Base-by-base conservation (phyloP, 306 rosid genomes). In the peach (Prunus persica) region DNA sequence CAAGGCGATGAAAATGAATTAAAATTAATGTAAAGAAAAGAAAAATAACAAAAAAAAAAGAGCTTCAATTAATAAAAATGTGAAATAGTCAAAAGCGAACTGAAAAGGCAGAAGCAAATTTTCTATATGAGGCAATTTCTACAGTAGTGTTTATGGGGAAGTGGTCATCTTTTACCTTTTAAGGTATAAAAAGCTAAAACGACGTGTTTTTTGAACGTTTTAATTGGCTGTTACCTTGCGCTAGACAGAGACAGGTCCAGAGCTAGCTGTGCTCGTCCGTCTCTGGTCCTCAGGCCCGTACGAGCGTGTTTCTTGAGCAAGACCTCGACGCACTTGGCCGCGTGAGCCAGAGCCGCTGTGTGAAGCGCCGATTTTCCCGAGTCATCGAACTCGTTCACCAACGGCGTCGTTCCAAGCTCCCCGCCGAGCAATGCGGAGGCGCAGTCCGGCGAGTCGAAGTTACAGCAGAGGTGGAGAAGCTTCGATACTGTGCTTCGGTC, bases 381-480 rank as follows among this genome's bases (percentile, higher is more conserved):
- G 6, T 75, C 88, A 77, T 78, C 67, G 13, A 72, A 13, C 74
- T 82, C 79, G 70, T 85, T 81, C 62, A 78, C 73, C 10, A 75
- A 15, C 25, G 88, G 85, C 34, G 79, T 51, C 32, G 66, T 24
- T 15, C 83, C 85, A 12, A 85, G 52, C 46, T 78, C 86, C 25
- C 88, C 88, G 55, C 28, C 30, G 61, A 85, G 72, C 25, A 85
- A 30, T 22, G 81, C 82, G 3, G 81, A 2, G 22, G 84, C 86
- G 72, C 86, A 85, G 7, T 78, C 81, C 20, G 43, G 74, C 4
- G 88, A 78, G 79, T 85, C 86, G 55, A 73, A 82, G 56, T 66
- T 25, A 56, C 88, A 85, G 88, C 86, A 78, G 47, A 81, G 81
- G 18, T 78, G 81, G 71, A 85, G 86, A n/a, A 85, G 71, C 74